Evolutionary conservation across 225 moss, liverwort and hornwort genomes (phyloP).

Genomic region (Bryoerythrophyllum caledonicum): DNA sequence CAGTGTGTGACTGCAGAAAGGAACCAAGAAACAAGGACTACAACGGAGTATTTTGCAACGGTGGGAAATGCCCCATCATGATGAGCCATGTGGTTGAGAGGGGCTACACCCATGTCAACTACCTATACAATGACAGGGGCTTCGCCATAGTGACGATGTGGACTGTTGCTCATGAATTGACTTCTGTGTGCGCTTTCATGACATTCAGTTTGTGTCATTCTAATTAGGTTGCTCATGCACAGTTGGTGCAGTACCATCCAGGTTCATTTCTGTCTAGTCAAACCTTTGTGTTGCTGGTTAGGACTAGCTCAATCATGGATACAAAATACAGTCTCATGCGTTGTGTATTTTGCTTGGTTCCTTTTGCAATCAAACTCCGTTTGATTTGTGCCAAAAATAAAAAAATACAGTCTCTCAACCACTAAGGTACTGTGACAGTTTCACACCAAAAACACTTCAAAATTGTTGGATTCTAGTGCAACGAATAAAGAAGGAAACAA

Average conservation of each 20-base stretch:
- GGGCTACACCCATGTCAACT: slow-evolving; percentile 1
- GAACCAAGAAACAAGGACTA: no score
- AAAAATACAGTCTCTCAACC: no score
- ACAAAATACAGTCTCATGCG: neutral
- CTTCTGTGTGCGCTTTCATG: neutral
- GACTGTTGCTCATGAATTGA: neutral
- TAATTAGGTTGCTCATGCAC: slow-evolving; percentile 19
- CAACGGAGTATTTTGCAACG: no score
- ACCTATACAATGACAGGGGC: neutral
- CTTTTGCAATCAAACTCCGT: no score
- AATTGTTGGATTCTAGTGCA: no score
- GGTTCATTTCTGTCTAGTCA: neutral
- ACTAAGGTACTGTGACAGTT: no score
- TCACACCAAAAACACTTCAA: no score
- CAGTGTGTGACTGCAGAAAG: no score
- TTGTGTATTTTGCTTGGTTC: no score
- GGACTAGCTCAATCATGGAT: neutral
- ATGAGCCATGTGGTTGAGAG: neutral
- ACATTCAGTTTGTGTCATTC: neutral
- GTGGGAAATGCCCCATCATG: no score
- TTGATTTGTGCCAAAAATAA: no score
- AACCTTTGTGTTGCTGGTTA: neutral
- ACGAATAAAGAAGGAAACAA: no score
- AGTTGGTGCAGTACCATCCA: neutral
- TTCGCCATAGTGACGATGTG: neutral